Conservation (phyloP, 106 monocot genomes). For the Apostasia ramifera region DNA sequence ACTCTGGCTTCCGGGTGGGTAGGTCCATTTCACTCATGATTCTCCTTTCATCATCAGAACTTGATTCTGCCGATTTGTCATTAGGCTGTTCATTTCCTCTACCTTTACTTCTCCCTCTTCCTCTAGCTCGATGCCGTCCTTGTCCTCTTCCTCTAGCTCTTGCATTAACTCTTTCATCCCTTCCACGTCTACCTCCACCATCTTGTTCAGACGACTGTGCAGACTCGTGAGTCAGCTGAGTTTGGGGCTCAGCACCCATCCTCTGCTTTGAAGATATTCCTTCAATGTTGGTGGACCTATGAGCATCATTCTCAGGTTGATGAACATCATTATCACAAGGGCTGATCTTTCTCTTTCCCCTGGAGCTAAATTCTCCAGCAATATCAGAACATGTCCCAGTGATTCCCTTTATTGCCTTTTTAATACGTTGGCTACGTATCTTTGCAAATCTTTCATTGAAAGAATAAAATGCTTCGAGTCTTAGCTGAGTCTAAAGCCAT, state of each 20-base stretch:
- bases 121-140: constrained; percentile 9
- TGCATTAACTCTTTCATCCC: neutral
- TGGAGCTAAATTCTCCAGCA: constrained; percentile 9
- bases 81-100: constrained; percentile 4
- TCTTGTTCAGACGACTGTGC: constrained; percentile 9
- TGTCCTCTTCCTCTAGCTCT: constrained; percentile 21
- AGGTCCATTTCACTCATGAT: constrained; percentile 3
- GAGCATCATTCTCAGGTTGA: constrained; percentile 3
- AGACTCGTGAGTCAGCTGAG: constrained; percentile 6
- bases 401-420: constrained; percentile 92
- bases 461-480: constrained; percentile 88
- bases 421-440: constrained; percentile 89
- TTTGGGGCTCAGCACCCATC: constrained; percentile 5
- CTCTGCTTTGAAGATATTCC: constrained; percentile 14
- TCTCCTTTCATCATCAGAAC: constrained; percentile 21
- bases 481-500: constrained; percentile 69
- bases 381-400: constrained; percentile 41
- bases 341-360: constrained; percentile 14
- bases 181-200: constrained; percentile 7
- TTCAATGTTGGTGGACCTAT: neutral
- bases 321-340: neutral
- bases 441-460: constrained; percentile 99
- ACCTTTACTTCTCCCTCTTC: constrained; percentile 5
- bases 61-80: constrained; percentile 11
- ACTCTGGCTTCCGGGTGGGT: constrained; percentile 1